Evolutionary conservation across 805 yeast genomes (phyloP), one percentile per base, ranked within the genome.

Genomic region (Kluyveromyces siamensis): DNA sequence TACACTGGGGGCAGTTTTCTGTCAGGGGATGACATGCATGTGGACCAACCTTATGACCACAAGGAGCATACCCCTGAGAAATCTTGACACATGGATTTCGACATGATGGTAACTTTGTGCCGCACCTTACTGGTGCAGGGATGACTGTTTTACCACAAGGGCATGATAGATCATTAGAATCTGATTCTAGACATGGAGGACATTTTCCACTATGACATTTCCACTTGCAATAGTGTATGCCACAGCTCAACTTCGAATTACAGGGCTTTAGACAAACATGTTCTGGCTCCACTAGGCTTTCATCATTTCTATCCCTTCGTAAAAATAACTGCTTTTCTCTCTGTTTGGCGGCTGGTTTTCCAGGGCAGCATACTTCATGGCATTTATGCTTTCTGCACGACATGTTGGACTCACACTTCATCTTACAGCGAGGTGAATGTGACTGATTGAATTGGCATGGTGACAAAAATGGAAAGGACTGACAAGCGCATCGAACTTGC

Each of bases 311-410:
- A 53, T 60, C 65, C 60, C 57, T 58, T 59, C 63, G 52, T 66
- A 58, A 44, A 67, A 58, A 53, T n/a, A 57, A 50, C 51, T 53
- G 77, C 49, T 68, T 73, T 67, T 62, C 89, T 61, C 78, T 58
- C 42, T 57, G 50, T 49, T 66, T 57, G 2, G 93, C 95, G 5
- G 63, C 55, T 33, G 74, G 77, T 59, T 85, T 91, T 51, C 71
- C 81, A 11, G 74, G 69, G 63, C 97, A 89, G 63, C 97, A 89
- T 14, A 71, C 65, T 11, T 71, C 73, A 16, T 72, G 64, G 64
- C 96, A 93, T 52, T 81, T 73, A 67, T 89, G 97, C 51, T 87
- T 78, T 51, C 91, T 78, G 63, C 97, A 89, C 51, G 81, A 84
- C 65, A 85, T 73, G 44, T 81, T 66, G 0, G 88, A 85, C 41